Evolutionary conservation across 2,329 filamentous ascomycete species (phyloP), one percentile per base, ranked within the genome.

Genomic region (Botryosphaeria dothidea): DNA sequence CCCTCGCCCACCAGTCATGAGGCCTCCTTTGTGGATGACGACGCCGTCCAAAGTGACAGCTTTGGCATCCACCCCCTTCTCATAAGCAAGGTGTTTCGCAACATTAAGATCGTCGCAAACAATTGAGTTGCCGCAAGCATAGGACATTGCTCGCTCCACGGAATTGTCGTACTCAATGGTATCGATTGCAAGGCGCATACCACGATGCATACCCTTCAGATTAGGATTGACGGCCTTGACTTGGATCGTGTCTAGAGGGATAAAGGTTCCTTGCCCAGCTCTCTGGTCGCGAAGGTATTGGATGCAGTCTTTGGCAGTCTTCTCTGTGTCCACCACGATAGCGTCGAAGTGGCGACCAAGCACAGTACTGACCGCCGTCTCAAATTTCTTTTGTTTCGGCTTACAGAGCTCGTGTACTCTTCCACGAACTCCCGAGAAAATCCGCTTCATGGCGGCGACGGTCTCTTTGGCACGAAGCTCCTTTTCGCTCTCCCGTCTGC

Each of bases 231-330:
- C 87, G 11, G 92, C 89, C 75, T 92, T 93, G 74, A 97, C 93
- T 73, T 98, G 96, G 76, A 99, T 97, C 61, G 96, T 97, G 81
- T 99, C 95, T 19, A 99, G 84, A 0, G 95, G 95, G 68, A 98
- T 93, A 77, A 99, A 98, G 1, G 92, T 97, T 79, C 95, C 92
- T 65, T 93, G 92, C 6, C 91, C 87, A 62, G 91, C 89, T 64
- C 92, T 89, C 74, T 97, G 92, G 69, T 97, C 92, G 71, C 95
- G 95, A 66, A 99, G 86, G 73, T 97, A 96, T 70, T 95, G 88
- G 64, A 99, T 95, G 76, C 95, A 99, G 71, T 97, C 93, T 66
- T 93, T 90, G 29, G 92, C 95, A 0, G 92, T 95, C 80, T 95
- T 96, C 78, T 98, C 93, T 1, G 92, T 94, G 71, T 99, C 95